Base-by-base conservation (phyloP, 78 protist species). In the Dictyostelium intermedium region DNA sequence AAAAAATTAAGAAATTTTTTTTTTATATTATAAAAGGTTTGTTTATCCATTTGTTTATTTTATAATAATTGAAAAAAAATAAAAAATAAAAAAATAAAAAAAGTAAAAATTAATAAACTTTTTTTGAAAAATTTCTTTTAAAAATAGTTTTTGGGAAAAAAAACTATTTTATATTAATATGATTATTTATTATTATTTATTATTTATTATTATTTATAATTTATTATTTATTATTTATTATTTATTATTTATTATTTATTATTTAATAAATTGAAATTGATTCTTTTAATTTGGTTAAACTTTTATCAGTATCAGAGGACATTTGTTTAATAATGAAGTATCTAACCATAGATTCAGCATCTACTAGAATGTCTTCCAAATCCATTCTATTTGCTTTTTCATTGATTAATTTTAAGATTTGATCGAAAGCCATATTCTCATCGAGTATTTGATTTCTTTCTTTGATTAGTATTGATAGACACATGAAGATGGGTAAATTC, bases 401-500 rank as follows among this genome's bases (percentile, higher is more conserved):
- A 45, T 89, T 78, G 11, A 89, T 56, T 30, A 89, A 32, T 69
- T 89, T 89, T 5, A 89, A 34, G 10, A 89, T 80, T 47, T 80
- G 87, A 50, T 89, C 94, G 53, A 81, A 80, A 30, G 83, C 61
- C 82, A 89, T 39, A 69, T 89, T 80, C 8, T 78, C 94, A 5
- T 78, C 85, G 4, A 89, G 30, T 20, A 89, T 89, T 9, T 8
- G 73, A 20, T 83, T 45, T 80, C 94, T 78, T 25, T 89, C 94
- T 50, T 89, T 78, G 18, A 89, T 27, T 5, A 89, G 32, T 16
- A 89, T 47, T 14, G 94, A 60, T 2, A 89, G 69, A 69, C 94
- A 89, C 94, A 89, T 89, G 16, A 89, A 89, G n/a, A 89, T 89
- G 16, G 85, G 94, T 47, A 89, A 11, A 7, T 80, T 25, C 53